A percentile compares a stretch with the other conserved stretches of the same genome.
phyloP scores from a whole-genome alignment of 257 asterid species.

The Solanum arcanum region DNA sequence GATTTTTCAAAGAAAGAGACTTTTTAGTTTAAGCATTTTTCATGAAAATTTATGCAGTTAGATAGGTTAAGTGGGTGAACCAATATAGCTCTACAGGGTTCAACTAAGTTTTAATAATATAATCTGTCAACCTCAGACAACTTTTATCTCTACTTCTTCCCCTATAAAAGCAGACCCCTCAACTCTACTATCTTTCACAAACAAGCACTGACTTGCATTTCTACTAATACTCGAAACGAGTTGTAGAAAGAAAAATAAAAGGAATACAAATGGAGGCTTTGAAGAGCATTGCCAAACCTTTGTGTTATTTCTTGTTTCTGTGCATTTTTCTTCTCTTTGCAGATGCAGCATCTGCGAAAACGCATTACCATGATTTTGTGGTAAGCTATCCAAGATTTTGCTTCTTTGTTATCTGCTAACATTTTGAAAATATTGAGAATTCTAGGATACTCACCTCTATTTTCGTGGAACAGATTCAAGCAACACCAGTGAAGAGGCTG shows the following conservation, averaged over 20 bases:
- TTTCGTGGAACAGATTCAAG: slow-evolving; percentile 44
- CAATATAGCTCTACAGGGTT: slow-evolving; percentile 27
- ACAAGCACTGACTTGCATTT: neutral
- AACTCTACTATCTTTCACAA: slow-evolving; percentile 19
- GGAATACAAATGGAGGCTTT: slow-evolving; percentile 14
- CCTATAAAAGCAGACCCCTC: slow-evolving; percentile 26
- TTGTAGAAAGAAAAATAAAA: neutral
- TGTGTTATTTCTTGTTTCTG: slow-evolving; percentile 10
- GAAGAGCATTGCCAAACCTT: slow-evolving; percentile 1
- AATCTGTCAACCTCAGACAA: slow-evolving; percentile 28
- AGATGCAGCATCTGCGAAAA: slow-evolving; percentile 37
- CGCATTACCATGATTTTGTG: slow-evolving; percentile 50
- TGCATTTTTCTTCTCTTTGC: slow-evolving; percentile 20
- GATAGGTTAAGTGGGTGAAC: slow-evolving; percentile 57
- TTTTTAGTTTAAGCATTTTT: slow-evolving; percentile 26
- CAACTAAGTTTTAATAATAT: slow-evolving; percentile 38
- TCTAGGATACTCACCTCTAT: neutral
- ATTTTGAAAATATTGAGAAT: neutral
- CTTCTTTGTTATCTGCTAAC: neutral
- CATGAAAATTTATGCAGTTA: slow-evolving; percentile 12
- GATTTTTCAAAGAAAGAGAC: slow-evolving; percentile 6
- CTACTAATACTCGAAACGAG: neutral
- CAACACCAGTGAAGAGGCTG: slow-evolving; percentile 83
- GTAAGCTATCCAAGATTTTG: slow-evolving; percentile 21
- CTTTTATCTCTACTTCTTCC: slow-evolving; percentile 8